Conservation (phyloP, 1,284 basidiomycete genomes). For the Schizophyllum commune region DNA sequence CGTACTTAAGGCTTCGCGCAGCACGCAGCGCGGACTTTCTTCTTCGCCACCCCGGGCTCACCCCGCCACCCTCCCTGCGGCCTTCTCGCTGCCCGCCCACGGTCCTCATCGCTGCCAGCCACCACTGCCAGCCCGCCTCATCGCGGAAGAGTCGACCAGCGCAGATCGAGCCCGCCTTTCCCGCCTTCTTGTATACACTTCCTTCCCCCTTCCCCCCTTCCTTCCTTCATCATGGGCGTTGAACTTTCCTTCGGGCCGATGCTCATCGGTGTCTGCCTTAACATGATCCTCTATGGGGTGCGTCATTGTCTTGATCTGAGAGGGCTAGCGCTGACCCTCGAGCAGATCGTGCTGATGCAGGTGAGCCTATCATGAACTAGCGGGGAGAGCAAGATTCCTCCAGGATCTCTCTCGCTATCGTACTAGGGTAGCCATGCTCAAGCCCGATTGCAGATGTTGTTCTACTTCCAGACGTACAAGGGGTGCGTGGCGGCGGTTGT, state of each 20-base stretch:
- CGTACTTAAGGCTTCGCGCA: background rate
- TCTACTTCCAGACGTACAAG: slow-evolving; percentile 27
- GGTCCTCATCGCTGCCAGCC: background rate
- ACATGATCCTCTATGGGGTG: slow-evolving; percentile 42
- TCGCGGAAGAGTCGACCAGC: background rate
- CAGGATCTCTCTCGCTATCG: too few relatives aligned
- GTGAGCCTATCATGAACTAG: slow-evolving; percentile 2
- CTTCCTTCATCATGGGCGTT: background rate
- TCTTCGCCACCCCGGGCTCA: background rate
- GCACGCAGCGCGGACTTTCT: background rate
- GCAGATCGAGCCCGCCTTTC: background rate
- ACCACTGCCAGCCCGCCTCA: background rate
- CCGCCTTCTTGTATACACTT: background rate
- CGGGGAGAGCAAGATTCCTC: too few relatives aligned
- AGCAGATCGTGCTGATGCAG: slow-evolving; percentile 3
- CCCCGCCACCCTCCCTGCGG: background rate
- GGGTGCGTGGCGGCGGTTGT: slow-evolving; percentile 15
- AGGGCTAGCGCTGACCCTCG: slow-evolving; percentile 1
- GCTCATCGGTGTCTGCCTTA: slow-evolving; percentile 35
- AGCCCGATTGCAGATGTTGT: slow-evolving; percentile 18
- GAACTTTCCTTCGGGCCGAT: slow-evolving; percentile 28
- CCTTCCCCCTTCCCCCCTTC: background rate
- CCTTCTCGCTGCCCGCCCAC: background rate
- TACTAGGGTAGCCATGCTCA: too few relatives aligned
- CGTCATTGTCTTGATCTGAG: slow-evolving; percentile 7